Evolutionary conservation across 73 alveolate genomes (phyloP).

Genomic region (Blepharisma stoltei): DNA sequence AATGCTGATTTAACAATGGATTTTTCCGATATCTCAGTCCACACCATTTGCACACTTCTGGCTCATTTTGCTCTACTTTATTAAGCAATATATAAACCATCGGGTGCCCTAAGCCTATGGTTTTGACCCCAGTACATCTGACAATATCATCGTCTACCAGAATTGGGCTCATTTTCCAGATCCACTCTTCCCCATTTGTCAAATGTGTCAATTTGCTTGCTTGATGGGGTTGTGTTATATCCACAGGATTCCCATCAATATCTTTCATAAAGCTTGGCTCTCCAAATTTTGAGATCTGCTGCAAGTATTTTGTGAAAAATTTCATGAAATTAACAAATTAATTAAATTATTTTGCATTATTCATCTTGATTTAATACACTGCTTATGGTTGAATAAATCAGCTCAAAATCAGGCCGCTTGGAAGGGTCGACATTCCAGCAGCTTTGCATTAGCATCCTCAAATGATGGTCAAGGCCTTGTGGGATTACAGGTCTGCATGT

Average conservation of each 20-base stretch:
- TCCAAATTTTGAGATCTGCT: too few relatives aligned
- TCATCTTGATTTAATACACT: too few relatives aligned
- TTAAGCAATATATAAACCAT: conserved; percentile 48
- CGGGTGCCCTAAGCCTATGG: conserved; percentile 48
- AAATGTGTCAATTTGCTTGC: conserved; percentile 39
- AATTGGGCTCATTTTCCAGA: conserved; percentile 46
- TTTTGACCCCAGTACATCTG: conserved; percentile 47
- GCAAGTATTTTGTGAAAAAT: too few relatives aligned
- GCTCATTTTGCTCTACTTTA: conserved; percentile 48
- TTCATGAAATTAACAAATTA: too few relatives aligned
- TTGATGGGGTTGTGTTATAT: conserved; percentile 23
- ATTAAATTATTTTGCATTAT: too few relatives aligned
- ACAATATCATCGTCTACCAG: conserved; percentile 53
- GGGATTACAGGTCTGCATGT: background rate
- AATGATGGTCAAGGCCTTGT: background rate
- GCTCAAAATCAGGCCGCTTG: conserved; percentile 7
- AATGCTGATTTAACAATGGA: conserved; percentile 36
- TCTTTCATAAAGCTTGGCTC: background rate
- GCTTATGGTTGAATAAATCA: background rate
- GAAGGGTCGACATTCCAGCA: conserved; percentile 11
- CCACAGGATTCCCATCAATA: conserved; percentile 22
- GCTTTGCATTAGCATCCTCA: conserved; percentile 12
- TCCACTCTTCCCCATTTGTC: conserved; percentile 56
- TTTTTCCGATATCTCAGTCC: conserved; percentile 54
- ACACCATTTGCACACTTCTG: conserved; percentile 55